Evolutionary conservation across 2,329 filamentous ascomycete genomes (phyloP), one percentile per base, ranked within the genome.

Genomic region (Gaeumannomyces tritici): DNA sequence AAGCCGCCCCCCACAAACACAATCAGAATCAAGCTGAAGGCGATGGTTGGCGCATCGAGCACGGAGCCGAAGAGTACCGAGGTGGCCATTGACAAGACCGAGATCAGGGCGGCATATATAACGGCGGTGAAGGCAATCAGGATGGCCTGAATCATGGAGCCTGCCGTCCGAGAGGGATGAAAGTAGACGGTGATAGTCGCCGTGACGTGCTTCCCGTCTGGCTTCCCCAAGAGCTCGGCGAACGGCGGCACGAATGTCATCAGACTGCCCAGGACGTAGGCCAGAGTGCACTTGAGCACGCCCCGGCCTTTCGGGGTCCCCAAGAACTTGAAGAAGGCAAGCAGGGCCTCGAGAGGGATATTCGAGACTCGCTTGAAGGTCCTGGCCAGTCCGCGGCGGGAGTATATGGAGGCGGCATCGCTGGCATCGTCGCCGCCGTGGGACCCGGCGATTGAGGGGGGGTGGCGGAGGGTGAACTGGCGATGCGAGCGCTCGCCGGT

Each of bases 121-220:
- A 96, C 90, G 1, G 92, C 93, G 42, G 89, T 79, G 51, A 90
- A 76, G 7, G 91, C 90, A 63, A 95, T 86, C 42, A 93, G 76
- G 13, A 89, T 83, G 3, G 92, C 93, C 74, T 96, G 90, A 63
- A 91, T 83, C 91, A 97, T 96, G 67, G 90, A 95, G 0, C 93
- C 93, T 29, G 88, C 84, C 24, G 91, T 91, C 63, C 93, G 83
- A 7, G 91, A 90, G 5, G 93, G 92, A 73, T 97, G 92, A 70
- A 97, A 98, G 71, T 96, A 98, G 13, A 97, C 93, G 0, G 91
- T 96, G 63, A 97, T 86, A 2, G 93, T 97, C 35, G 92, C 92
- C 61, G 96, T 91, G 70, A 96, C 88, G 74, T 97, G 93, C 72
- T 97, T 97, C 60, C 91, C 91, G 75, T 96, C 93, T 70, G 92